Percentiles rank a stretch among this genome's conserved stretches.
phyloP scores from a whole-genome alignment of 176 grass and related monocot species.

The Typha latifolia region DNA sequence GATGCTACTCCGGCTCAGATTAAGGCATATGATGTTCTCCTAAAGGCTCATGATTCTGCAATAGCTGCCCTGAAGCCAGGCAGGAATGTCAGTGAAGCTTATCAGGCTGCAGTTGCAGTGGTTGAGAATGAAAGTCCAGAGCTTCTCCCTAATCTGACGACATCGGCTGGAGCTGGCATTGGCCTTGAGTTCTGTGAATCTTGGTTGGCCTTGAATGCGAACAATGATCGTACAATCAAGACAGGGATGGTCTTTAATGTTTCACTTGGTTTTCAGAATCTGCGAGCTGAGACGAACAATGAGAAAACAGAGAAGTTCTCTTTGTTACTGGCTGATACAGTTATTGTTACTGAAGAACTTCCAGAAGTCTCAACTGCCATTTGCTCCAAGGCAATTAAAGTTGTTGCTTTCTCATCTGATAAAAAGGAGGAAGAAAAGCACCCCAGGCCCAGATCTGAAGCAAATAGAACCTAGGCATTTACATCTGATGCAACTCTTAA shows the following conservation, averaged over 20 bases:
- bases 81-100: slow-evolving; percentile 51
- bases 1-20: slow-evolving; percentile 53
- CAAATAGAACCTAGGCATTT: no score
- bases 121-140: slow-evolving; percentile 70
- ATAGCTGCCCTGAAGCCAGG: slow-evolving; percentile 50
- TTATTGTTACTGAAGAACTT: slow-evolving; percentile 46
- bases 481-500: slow-evolving; percentile 57
- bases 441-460: slow-evolving; percentile 17
- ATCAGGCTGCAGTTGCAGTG: slow-evolving; percentile 47
- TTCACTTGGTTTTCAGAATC: slow-evolving; percentile 81
- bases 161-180: slow-evolving; percentile 82
- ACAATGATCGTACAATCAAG: slow-evolving; percentile 55
- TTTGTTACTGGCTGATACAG: slow-evolving; percentile 70
- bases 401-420: slow-evolving; percentile 61
- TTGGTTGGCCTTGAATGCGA: slow-evolving; percentile 61
- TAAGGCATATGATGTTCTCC: slow-evolving; percentile 72
- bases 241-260: slow-evolving; percentile 84
- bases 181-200: slow-evolving; percentile 92
- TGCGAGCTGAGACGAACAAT: slow-evolving; percentile 56
- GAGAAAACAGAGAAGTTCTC: slow-evolving; percentile 77
- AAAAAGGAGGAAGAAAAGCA: slow-evolving; percentile 56
- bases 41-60: slow-evolving; percentile 87
- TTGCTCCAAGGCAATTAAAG: slow-evolving; percentile 68
- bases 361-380: slow-evolving; percentile 50
- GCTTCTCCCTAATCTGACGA: slow-evolving; percentile 60